Base-by-base conservation (phyloP, 164 flowering plant genomes). In the Platanus orientalis region DNA sequence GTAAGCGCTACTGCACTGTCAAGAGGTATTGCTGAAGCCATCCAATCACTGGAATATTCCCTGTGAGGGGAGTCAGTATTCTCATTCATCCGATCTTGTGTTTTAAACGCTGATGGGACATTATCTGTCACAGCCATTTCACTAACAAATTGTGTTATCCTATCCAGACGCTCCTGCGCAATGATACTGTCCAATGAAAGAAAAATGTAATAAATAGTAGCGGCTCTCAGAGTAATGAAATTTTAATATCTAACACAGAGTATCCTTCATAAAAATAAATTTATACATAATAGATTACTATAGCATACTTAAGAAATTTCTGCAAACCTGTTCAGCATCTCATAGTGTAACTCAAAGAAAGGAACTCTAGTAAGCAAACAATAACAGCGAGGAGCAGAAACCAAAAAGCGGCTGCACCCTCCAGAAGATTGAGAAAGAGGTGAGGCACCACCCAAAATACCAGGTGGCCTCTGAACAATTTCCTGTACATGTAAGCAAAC, bases 341-440 rank as follows among this genome's bases (percentile, higher is more conserved):
- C 95, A 72, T 75, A 91, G 75, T 94, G 98, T 61, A 94, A 78
- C 77, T 89, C 92, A 66, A 94, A 94, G 71, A 94, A 91, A 62
- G 98, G 98, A 72, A 86, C 83, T 75, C 84, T 88, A 7, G 98
- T 87, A 36, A 94, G 81, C 65, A 94, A 14, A 67, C 98, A 94
- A 63, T 90, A 94, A 75, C 98, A 94, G 54, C 98, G 95, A 73
- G 95, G 96, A 30, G 98, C 98, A 64, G 96, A 80, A 65, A 87
- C 89, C 79, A 94, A 75, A 81, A 83, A 89, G 29, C 83, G 84
- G 71, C 83, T 76, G 70, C 74, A 45, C 59, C 80, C 71, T 51
- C 77, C 67, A 65, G 83, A 66, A 62, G 85, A 71, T 36, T 54
- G 82, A 50, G 79, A 69, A 67, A 79, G 65, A 47, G 95, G 83